Base-by-base conservation (phyloP, 2,329 filamentous ascomycete genomes). In the Exophiala xenobiotica region DNA sequence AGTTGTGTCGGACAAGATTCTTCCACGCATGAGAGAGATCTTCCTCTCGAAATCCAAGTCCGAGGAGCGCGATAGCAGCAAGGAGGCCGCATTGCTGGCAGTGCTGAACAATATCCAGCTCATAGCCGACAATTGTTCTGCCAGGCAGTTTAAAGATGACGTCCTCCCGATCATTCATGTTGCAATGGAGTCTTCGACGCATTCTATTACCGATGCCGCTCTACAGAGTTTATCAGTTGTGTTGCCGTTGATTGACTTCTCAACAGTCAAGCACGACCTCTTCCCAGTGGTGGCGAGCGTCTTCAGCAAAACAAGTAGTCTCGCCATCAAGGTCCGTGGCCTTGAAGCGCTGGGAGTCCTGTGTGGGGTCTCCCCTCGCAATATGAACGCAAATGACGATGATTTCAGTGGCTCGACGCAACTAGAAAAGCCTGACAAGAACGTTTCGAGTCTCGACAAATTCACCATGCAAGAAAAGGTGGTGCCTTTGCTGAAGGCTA, bases 401-500 rank as follows among this genome's bases (percentile, higher is more conserved):
- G 91, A 89, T 3, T 77, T 96, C 2, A 86, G 89, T 59, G 90
- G 90, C 0, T 75, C 91, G 8, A 56, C 65, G 12, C 61, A 66
- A 33, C 66, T 65, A 64, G 72, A 35, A 69, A 79, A 59, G 67
- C 74, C 46, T 74, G 80, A 62, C 58, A 50, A 65, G 64, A 87
- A 81, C 1, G 86, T 86, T 0, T 90, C 84, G 1, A 91, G 92
- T 2, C 75, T 99, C 22, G 93, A 99, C 73, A 97, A 97, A 68
- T 97, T 93, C 65, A 97, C 93, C 0, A 92, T 99, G 73, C 93
- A 99, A 68, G 93, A 99, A 67, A 97, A 96, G 74, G 88, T 99
- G 26, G 81, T 97, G 0, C 93, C 93, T 0, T 74, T 97, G 3
- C 78, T 99, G 54, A 90, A 88, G 64, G 90, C 79, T 1, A 97